Evolutionary conservation across 441 rosid species (phyloP).

Genomic region (Syzygium syzygioides): DNA sequence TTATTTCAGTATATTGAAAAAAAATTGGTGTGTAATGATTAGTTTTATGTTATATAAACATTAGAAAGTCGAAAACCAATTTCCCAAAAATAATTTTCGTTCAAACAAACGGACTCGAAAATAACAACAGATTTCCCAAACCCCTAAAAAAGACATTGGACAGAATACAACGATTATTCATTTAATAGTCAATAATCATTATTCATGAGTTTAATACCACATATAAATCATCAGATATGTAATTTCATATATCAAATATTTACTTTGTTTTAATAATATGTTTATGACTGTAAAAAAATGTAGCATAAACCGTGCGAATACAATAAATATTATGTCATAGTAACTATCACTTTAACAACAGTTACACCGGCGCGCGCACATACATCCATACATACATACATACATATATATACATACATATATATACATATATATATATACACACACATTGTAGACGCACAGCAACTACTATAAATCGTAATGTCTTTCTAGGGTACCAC

Average conservation of each 20-base stretch:
- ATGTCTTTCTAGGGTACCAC: neutral
- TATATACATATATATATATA: rapidly evolving
- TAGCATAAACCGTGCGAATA: neutral
- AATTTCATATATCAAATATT: neutral
- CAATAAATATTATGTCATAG: neutral
- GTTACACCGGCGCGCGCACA: neutral
- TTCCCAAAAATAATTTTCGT: no score
- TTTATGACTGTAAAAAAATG: no score
- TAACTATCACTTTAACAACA: neutral
- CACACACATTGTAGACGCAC: no score
- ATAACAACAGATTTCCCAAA: neutral
- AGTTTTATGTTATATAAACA: no score
- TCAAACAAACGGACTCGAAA: neutral
- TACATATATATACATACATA: no score
- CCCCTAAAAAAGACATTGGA: neutral
- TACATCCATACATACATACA: no score
- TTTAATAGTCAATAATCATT: neutral
- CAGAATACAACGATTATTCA: neutral
- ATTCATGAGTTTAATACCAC: neutral
- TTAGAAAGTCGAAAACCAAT: no score
- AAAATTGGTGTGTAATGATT: no score
- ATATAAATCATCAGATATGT: neutral
- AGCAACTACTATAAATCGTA: neutral
- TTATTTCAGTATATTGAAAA: no score
- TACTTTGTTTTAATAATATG: neutral